Conservation (phyloP, 2,329 filamentous ascomycete genomes). For the Leptoxyphium fumago region DNA sequence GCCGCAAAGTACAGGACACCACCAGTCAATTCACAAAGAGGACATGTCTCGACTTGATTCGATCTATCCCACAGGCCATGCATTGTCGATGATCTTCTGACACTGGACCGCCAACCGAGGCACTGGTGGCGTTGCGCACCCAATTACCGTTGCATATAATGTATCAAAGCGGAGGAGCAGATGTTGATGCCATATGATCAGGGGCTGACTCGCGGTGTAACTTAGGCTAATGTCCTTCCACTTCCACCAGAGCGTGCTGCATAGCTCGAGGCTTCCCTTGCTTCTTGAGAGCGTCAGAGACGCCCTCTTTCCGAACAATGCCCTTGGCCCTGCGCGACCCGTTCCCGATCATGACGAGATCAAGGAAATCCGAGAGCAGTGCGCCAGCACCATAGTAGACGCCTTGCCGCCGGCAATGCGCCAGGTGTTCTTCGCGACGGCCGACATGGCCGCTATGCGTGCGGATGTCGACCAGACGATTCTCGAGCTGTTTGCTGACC, state of each 20-base stretch:
- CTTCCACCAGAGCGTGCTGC: conserved; percentile 27
- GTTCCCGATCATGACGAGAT: conserved; percentile 44
- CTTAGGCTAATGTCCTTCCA: conserved; percentile 32
- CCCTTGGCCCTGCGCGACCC: conserved; percentile 49
- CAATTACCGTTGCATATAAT: no score
- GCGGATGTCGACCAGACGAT: conserved; percentile 38
- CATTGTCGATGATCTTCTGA: no score
- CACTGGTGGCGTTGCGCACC: no score
- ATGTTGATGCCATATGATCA: not conserved
- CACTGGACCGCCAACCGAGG: no score
- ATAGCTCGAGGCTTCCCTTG: conserved; percentile 29
- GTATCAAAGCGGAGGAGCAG: no score
- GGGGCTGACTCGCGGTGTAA: no score
- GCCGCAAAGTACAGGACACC: no score
- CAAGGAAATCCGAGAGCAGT: conserved; percentile 48
- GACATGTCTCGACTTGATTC: no score
- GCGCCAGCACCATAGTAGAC: conserved; percentile 44
- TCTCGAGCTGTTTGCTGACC: conserved; percentile 62
- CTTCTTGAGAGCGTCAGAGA: conserved; percentile 55
- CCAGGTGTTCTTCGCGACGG: conserved; percentile 27
- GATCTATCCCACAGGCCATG: no score
- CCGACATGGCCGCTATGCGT: conserved; percentile 13
- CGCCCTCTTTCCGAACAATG: conserved; percentile 76
- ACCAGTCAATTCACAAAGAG: no score
- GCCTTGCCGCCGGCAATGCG: conserved; percentile 33